phyloP scores from a whole-genome alignment of 352 stramenopile species.

The Globisporangium ultimum region DNA sequence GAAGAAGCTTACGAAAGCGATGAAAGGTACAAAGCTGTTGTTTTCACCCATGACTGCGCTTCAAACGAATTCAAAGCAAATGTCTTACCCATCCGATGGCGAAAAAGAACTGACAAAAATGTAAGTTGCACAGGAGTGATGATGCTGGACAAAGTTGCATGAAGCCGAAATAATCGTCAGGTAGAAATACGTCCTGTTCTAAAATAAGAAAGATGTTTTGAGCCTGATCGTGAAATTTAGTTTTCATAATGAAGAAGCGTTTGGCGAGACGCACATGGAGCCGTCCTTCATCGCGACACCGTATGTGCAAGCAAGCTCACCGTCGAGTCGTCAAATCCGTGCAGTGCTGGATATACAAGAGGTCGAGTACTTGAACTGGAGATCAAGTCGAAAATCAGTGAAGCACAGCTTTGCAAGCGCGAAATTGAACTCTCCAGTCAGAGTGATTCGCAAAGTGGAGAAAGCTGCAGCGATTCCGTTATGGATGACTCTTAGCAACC shows the following conservation, averaged over 20 bases:
- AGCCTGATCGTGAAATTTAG: constrained; percentile 6
- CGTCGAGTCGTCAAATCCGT: constrained; percentile 40
- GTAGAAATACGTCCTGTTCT: background rate
- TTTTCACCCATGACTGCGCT: constrained; percentile 39
- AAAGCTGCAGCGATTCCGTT: constrained; percentile 17
- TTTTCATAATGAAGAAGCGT: constrained; percentile 14
- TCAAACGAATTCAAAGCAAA: constrained; percentile 10
- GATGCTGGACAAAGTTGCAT: background rate
- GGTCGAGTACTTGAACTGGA: constrained; percentile 37
- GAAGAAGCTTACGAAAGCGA: constrained; percentile 21
- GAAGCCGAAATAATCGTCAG: constrained; percentile 3
- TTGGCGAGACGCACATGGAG: constrained; percentile 30
- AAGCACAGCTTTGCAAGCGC: constrained; percentile 38
- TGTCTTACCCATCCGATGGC: constrained; percentile 8
- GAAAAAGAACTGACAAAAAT: constrained; percentile 3
- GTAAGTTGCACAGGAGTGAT: background rate
- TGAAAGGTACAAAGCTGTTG: constrained; percentile 33
- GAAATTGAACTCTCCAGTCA: constrained; percentile 47
- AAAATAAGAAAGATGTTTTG: constrained; percentile 7
- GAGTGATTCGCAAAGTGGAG: constrained; percentile 3
- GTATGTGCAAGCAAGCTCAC: constrained; percentile 34
- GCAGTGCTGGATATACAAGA: constrained; percentile 54
- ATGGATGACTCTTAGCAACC: constrained; percentile 14
- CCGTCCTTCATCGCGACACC: constrained; percentile 51
- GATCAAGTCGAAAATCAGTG: constrained; percentile 33